Conservation (phyloP, 2,329 filamentous ascomycete genomes). For the Fusarium avenaceum region DNA sequence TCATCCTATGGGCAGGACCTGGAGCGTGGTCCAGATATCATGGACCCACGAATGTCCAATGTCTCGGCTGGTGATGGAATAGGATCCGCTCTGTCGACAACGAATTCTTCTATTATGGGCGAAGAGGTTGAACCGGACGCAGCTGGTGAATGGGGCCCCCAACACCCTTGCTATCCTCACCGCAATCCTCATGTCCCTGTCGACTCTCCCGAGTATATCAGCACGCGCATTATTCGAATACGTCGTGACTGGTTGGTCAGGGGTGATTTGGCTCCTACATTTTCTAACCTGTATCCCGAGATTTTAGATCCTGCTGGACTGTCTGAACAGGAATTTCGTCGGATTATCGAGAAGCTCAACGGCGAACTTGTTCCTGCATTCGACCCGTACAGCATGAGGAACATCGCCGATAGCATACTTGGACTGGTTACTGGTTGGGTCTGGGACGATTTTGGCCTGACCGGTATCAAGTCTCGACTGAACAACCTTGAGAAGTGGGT, state of each 20-base stretch:
- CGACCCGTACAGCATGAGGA: conserved; percentile 80
- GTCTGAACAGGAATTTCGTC: conserved; percentile 87
- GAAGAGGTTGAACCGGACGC: conserved; percentile 75
- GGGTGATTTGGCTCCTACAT: conserved; percentile 92
- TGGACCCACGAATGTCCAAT: conserved; percentile 62
- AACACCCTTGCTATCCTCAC: conserved; percentile 95
- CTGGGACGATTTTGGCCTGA: conserved; percentile 90
- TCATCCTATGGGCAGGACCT: conserved; percentile 65
- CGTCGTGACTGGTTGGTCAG: conserved; percentile 90
- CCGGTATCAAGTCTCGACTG: conserved; percentile 79
- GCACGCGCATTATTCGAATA: conserved; percentile 91
- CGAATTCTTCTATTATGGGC: conserved; percentile 72
- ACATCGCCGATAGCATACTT: conserved; percentile 82
- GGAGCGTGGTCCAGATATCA: conserved; percentile 65
- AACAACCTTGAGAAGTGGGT: conserved; percentile 82
- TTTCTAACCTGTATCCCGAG: conserved; percentile 95
- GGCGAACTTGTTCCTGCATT: conserved; percentile 81
- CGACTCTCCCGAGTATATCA: conserved; percentile 78
- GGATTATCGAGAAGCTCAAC: conserved; percentile 86
- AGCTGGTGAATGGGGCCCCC: conserved; percentile 89
- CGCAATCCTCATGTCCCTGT: conserved; percentile 90
- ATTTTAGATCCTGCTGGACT: conserved; percentile 89
- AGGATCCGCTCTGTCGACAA: conserved; percentile 68
- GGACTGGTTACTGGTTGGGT: conserved; percentile 91
- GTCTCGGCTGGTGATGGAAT: conserved; percentile 65